Percentiles rank a stretch among this genome's conserved stretches.
Conservation (phyloP, 2,329 filamentous ascomycete genomes). For the Fusarium globosum region DNA sequence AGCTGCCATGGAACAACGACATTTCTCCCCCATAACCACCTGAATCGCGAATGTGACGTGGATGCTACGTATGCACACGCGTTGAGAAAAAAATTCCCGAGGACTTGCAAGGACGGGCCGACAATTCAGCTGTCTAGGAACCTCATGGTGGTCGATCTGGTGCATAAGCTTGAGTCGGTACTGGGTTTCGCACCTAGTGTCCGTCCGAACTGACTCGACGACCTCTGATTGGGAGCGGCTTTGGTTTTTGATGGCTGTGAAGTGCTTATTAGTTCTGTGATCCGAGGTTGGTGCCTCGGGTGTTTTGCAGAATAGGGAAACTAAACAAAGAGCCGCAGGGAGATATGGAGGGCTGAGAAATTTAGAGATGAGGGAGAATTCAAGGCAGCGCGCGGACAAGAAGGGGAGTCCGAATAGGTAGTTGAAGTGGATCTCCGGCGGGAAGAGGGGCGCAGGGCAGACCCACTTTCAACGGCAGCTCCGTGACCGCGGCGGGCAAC, state of each 20-base stretch:
- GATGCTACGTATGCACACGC: slow-evolving; percentile 4
- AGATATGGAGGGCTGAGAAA: slow-evolving; percentile 2
- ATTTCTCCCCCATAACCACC: slow-evolving; percentile 14
- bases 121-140: slow-evolving; percentile 34
- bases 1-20: slow-evolving; percentile 21
- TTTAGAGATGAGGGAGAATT: background rate
- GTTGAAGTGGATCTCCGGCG: slow-evolving; percentile 9
- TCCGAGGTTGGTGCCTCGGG: slow-evolving; percentile 9
- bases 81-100: slow-evolving; percentile 14
- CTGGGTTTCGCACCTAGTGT: slow-evolving; percentile 10
- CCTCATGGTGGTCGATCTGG: slow-evolving; percentile 19
- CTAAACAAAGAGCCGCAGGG: slow-evolving; percentile 5
- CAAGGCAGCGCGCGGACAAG: background rate
- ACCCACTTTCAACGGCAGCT: slow-evolving; percentile 34
- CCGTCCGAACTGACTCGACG: slow-evolving; percentile 25
- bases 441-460: slow-evolving; percentile 22
- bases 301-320: slow-evolving; percentile 20
- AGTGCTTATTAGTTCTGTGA: background rate
- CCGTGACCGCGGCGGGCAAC: slow-evolving; percentile 36
- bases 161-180: slow-evolving; percentile 30
- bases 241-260: background rate
- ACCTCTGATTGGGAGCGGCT: slow-evolving; percentile 18
- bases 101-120: slow-evolving; percentile 24
- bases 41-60: slow-evolving; percentile 37
- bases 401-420: slow-evolving; percentile 20